A percentile compares a stretch with the other conserved stretches of the same genome.
These are phyloP conservation scores for Chrysophaeum taylorii DNA, from an alignment of 352 stramenopile genomes.

Conservation along the genomic window DNA sequence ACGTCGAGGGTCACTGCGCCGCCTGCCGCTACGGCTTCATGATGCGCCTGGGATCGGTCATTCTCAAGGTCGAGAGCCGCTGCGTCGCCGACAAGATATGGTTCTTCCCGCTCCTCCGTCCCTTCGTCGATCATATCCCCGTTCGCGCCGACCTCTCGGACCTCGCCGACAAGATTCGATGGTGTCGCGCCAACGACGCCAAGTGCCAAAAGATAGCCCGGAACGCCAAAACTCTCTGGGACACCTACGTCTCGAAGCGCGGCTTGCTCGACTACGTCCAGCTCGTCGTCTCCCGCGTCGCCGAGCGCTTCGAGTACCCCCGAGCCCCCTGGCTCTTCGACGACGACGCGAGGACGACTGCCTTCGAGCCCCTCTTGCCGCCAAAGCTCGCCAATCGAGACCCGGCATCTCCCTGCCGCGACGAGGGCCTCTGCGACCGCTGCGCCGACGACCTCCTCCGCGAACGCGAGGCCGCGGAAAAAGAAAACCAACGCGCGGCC, in stretches of 20 bases:
- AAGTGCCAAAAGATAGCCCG: constrained; percentile 85
- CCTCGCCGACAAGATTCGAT: constrained; percentile 92
- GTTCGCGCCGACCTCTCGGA: constrained; percentile 91
- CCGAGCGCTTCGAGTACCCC: constrained; percentile 61
- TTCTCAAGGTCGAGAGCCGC: constrained; percentile 80
- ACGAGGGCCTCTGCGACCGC: too few relatives aligned
- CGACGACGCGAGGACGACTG: neutral
- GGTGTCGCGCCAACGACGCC: constrained; percentile 91
- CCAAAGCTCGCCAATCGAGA: too few relatives aligned
- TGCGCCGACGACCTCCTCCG: too few relatives aligned
- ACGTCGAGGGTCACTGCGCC: constrained; percentile 91
- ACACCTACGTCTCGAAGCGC: constrained; percentile 74
- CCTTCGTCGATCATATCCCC: constrained; percentile 92
- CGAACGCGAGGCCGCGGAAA: too few relatives aligned
- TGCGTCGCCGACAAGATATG: constrained; percentile 94
- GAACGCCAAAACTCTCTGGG: constrained; percentile 83
- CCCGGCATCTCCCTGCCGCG: too few relatives aligned
- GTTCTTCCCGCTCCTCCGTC: constrained; percentile 87
- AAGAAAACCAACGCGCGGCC: too few relatives aligned
- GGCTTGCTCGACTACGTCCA: constrained; percentile 93
- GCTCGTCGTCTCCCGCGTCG: constrained; percentile 80
- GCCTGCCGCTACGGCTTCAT: constrained; percentile 96
- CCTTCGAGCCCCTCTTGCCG: too few relatives aligned
- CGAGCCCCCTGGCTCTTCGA: constrained; percentile 39
- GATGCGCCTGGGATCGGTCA: constrained; percentile 93